A percentile compares a stretch with the other conserved stretches of the same genome.
These are phyloP conservation scores for Lachnellula subtilissima DNA, from an alignment of 2,329 filamentous ascomycete genomes.

Conservation along the genomic window DNA sequence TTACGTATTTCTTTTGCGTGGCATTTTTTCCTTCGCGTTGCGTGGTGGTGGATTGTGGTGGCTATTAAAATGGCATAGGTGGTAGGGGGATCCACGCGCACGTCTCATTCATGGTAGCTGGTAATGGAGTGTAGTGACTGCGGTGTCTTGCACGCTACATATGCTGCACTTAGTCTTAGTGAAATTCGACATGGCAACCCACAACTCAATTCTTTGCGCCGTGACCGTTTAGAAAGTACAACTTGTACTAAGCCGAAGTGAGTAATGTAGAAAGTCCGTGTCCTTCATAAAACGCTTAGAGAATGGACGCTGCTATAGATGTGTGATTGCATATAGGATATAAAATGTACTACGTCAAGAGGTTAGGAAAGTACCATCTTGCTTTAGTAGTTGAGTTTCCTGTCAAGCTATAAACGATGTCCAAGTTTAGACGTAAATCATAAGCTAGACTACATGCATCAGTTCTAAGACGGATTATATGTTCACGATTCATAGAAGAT, in stretches of 20 bases:
- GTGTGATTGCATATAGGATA: no score
- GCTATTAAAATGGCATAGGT: background rate
- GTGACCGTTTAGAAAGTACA: background rate
- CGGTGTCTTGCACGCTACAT: background rate
- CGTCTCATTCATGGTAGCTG: background rate
- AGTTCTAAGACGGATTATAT: no score
- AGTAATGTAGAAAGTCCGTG: no score
- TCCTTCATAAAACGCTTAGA: no score
- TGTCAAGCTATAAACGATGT: no score
- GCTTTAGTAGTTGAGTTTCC: no score
- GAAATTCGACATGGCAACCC: background rate
- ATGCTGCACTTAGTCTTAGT: background rate
- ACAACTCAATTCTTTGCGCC: background rate
- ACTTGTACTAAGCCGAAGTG: background rate
- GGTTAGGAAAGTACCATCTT: no score
- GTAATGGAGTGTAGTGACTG: background rate
- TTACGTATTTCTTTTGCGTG: slow-evolving; percentile 16
- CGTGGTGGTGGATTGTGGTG: slow-evolving; percentile 1
- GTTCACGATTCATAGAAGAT: no score
- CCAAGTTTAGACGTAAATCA: no score
- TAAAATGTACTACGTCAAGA: no score
- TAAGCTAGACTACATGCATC: no score
- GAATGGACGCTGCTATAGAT: no score
- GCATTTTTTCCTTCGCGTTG: slow-evolving; percentile 18
- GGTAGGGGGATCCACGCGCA: slow-evolving; percentile 2